Evolutionary conservation across 2,329 filamentous ascomycete genomes (phyloP), one percentile per base, ranked within the genome.

Genomic region (Scortechinia acanthostroma): DNA sequence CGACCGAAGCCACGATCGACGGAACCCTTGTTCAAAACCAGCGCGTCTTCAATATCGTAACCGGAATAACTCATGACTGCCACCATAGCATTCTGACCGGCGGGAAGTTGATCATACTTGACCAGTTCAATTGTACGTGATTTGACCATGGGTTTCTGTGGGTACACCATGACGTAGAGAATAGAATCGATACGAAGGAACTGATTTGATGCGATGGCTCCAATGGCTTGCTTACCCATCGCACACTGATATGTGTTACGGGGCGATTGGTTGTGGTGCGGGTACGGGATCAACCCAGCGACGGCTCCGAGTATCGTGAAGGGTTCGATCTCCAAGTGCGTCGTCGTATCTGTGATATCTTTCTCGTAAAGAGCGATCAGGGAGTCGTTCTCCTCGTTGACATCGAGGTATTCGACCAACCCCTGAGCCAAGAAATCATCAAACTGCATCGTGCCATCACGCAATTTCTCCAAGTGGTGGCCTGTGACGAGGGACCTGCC

Each of bases 181-280:
- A 98, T 74, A 0, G 91, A 97, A 58, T 98, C 93, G 61, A 98
- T 96, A 46, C 93, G 84, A 56, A 91, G 88, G 68, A 96, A 95
- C 63, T 98, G 93, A 60, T 98, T 98, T 60, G 95, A 95, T 15
- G 91, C 93, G 59, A 98, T 97, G 23, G 91, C 91, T 23, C 93
- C 93, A 61, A 98, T 97, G 30, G 93, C 93, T 86, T 98, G 93
- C 69, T 98, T 98, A 77, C 93, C 93, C 93, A 98, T 98, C 67
- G 93, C 93, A 68, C 91, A 96, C 73, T 97, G 91, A 59, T 98
- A 98, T 0, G 93, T 98, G 61, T 98, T 98, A 74, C 93, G 79
- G 6, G 93, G 93, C 15, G 94, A 98, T 63, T 98, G 93, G 65
- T 98, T 98, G 71, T 98, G 93, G 62, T 98, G 93, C 5, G 93